Conservation (phyloP, 371 early-diverging fungal genomes). For the Circinella minor region DNA sequence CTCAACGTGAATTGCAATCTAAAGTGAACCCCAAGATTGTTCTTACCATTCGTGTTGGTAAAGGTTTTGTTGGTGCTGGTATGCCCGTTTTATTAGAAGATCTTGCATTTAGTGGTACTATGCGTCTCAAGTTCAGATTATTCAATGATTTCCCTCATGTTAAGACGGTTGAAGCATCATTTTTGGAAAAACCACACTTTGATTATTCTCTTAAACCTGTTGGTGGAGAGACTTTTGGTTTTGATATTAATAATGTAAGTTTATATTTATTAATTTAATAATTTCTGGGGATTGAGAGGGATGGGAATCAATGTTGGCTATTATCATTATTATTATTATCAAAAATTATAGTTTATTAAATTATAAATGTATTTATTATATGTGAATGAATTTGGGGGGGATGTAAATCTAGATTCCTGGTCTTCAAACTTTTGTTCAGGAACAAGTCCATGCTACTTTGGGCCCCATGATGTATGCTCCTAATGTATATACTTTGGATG, state of each 20-base stretch:
- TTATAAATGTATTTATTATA: too few relatives aligned
- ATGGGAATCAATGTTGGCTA: not conserved
- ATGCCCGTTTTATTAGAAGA: constrained; percentile 95
- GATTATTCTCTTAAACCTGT: constrained; percentile 96
- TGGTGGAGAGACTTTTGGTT: constrained; percentile 88
- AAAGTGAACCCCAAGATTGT: constrained; percentile 93
- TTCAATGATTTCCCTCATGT: constrained; percentile 91
- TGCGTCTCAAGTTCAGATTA: constrained; percentile 84
- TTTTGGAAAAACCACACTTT: constrained; percentile 88
- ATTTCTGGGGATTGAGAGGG: too few relatives aligned
- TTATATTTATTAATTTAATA: too few relatives aligned
- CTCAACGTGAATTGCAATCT: constrained; percentile 67
- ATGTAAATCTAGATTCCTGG: constrained; percentile 71
- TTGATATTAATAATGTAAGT: constrained; percentile 81
- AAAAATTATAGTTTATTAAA: too few relatives aligned
- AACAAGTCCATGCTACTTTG: constrained; percentile 79
- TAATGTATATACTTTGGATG: constrained; percentile 80
- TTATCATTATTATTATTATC: not conserved
- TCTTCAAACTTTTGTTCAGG: constrained; percentile 77
- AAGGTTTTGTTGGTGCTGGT: constrained; percentile 87
- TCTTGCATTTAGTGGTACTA: constrained; percentile 85
- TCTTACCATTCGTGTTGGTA: constrained; percentile 89
- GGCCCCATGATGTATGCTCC: constrained; percentile 90
- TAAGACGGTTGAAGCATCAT: constrained; percentile 87
- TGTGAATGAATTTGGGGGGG: not conserved